Evolutionary conservation across 345 rosid genomes (phyloP).

Genomic region (Rhodamnia argentea): DNA sequence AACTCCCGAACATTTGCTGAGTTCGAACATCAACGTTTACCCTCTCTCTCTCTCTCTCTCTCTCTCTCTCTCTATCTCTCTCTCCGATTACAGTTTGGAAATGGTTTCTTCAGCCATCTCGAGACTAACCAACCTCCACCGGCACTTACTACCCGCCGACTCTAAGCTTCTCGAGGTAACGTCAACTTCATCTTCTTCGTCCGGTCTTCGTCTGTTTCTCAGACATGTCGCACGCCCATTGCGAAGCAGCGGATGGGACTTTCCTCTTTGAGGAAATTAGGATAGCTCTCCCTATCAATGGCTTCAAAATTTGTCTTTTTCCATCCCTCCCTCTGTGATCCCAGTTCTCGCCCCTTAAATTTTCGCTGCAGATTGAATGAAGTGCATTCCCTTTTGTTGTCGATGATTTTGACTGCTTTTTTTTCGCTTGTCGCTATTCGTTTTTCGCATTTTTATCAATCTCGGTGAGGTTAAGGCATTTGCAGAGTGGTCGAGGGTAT

Average conservation of each 20-base stretch:
- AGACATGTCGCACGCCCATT: not conserved
- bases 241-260: not conserved
- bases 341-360: not conserved
- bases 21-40: too few relatives aligned
- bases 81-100: not conserved
- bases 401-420: not conserved
- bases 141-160: not conserved
- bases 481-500: not conserved
- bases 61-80: not conserved
- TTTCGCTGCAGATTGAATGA: not conserved
- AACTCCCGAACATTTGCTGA: too few relatives aligned
- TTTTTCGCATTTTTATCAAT: not conserved
- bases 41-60: not conserved
- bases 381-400: not conserved
- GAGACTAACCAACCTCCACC: not conserved
- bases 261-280: not conserved
- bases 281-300: not conserved
- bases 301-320: not conserved
- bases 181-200: not conserved
- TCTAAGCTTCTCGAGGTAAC: not conserved
- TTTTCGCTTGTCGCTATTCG: not conserved
- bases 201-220: not conserved
- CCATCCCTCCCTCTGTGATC: not conserved
- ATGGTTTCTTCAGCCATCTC: constrained; percentile 2
- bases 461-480: not conserved